Evolutionary conservation across 306 rosid species (phyloP).

Genomic region (Hippophae rhamnoides): DNA sequence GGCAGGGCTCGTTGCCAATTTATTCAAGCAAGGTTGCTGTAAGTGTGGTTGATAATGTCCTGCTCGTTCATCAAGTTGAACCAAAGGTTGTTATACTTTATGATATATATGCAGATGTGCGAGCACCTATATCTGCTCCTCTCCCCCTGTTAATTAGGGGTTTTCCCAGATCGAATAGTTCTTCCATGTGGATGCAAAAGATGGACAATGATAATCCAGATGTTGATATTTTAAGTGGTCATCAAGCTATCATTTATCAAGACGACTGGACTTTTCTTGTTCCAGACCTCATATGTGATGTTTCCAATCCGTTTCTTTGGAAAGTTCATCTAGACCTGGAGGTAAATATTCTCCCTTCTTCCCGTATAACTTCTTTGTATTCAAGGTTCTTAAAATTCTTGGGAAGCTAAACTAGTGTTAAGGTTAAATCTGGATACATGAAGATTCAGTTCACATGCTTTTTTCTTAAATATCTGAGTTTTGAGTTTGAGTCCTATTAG

Average conservation of each 20-base stretch:
- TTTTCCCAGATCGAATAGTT: conserved; percentile 47
- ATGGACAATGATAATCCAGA: conserved; percentile 49
- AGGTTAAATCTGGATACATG: no score
- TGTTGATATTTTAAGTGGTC: conserved; percentile 31
- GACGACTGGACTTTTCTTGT: conserved; percentile 76
- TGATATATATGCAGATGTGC: conserved; percentile 76
- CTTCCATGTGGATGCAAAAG: conserved; percentile 43
- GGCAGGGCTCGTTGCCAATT: conserved; percentile 94
- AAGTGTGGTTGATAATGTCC: conserved; percentile 87
- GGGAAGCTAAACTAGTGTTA: no score
- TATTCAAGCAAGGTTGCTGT: conserved; percentile 81
- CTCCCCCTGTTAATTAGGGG: conserved; percentile 86
- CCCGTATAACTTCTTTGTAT: conserved; percentile 11
- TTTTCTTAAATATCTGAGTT: no score
- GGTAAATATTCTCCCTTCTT: conserved; percentile 35
- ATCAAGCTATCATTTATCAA: conserved; percentile 53
- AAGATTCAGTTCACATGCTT: no score
- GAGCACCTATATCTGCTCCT: conserved; percentile 94
- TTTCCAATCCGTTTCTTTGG: conserved; percentile 60
- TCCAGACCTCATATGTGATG: conserved; percentile 80
- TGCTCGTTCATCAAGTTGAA: conserved; percentile 92
- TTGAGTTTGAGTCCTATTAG: no score
- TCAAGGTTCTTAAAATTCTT: neutral
- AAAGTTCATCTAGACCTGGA: conserved; percentile 82
- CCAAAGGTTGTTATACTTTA: conserved; percentile 93